A percentile compares a stretch with the other conserved stretches of the same genome.
Evolutionary conservation across 805 yeast species (phyloP).

Genomic region (Ogataea siamensis): DNA sequence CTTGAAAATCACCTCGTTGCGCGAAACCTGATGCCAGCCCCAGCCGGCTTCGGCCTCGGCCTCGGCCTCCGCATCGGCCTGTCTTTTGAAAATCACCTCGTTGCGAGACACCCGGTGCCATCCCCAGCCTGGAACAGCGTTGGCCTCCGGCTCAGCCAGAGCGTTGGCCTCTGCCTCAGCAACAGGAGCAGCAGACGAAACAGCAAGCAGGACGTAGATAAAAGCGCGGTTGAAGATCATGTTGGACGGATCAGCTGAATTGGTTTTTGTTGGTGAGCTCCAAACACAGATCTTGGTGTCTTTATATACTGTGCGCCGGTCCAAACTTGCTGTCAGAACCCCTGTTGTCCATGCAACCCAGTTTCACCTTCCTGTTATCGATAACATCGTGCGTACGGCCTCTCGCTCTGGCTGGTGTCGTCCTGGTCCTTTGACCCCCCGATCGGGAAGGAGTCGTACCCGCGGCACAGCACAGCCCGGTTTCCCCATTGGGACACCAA

Average conservation of each 20-base stretch:
- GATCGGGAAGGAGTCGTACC: conserved; percentile 20
- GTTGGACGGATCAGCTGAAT: too few species aligned
- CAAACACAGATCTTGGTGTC: conserved; percentile 2
- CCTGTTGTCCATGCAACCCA: not conserved
- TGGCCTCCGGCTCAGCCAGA: conserved; percentile 19
- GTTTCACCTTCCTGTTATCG: conserved; percentile 17
- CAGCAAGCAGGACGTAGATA: conserved; percentile 11
- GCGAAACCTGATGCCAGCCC: conserved; percentile 10
- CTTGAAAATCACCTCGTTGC: conserved; percentile 25
- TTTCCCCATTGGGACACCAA: conserved; percentile 16
- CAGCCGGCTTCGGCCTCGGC: conserved; percentile 19
- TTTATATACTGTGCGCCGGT: conserved; percentile 14
- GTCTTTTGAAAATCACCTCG: conserved; percentile 29
- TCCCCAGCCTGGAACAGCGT: conserved; percentile 14
- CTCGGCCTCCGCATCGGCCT: conserved; percentile 28
- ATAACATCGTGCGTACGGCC: conserved; percentile 7
- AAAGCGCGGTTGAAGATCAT: conserved; percentile 13
- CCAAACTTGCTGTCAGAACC: not conserved
- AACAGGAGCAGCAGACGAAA: conserved; percentile 21
- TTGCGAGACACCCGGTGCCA: conserved; percentile 15
- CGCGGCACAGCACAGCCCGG: conserved; percentile 7
- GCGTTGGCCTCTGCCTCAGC: conserved; percentile 20
- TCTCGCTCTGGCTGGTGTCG: conserved; percentile 5
- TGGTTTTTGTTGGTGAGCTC: not conserved
- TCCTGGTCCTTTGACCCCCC: conserved; percentile 22